phyloP scores from a whole-genome alignment of 306 rosid species.

The Quercus engelmannii region DNA sequence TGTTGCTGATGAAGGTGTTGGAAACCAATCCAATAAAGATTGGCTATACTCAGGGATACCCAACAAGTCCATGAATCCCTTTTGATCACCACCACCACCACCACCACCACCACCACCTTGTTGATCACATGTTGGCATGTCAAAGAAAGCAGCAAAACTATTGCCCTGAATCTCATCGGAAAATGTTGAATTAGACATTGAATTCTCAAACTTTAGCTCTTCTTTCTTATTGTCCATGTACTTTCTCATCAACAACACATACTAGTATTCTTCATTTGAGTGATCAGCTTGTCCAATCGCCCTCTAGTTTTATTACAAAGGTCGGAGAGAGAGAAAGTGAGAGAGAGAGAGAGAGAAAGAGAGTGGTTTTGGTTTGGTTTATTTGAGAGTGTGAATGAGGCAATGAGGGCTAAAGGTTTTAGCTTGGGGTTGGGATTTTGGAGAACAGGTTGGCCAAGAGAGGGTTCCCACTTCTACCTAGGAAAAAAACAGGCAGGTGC shows the following conservation, averaged over 20 bases:
- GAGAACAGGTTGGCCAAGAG: slow-evolving; percentile 65
- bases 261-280: slow-evolving; percentile 34
- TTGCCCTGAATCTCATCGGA: slow-evolving; percentile 46
- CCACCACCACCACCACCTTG: too few species aligned
- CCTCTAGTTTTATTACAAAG: slow-evolving; percentile 26
- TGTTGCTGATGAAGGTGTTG: slow-evolving; percentile 3
- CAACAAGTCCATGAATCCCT: slow-evolving; percentile 45
- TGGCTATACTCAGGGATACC: slow-evolving; percentile 25
- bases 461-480: slow-evolving; percentile 54
- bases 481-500: slow-evolving; percentile 48
- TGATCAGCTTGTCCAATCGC: slow-evolving; percentile 36
- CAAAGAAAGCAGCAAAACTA: slow-evolving; percentile 36
- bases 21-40: slow-evolving; percentile 47
- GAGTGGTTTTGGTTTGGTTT: background rate
- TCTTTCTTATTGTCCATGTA: slow-evolving; percentile 51
- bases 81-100: background rate
- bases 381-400: background rate
- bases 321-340: background rate
- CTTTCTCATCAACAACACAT: slow-evolving; percentile 22
- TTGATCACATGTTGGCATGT: slow-evolving; percentile 36
- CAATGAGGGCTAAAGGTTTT: background rate
- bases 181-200: slow-evolving; percentile 48
- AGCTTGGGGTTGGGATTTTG: slow-evolving; percentile 44
- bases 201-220: slow-evolving; percentile 19
- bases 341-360: slow-evolving; percentile 1